Percentiles rank a stretch among this genome's conserved stretches.
Evolutionary conservation across 805 yeast species (phyloP).

Genomic region (Lachancea mirantina): DNA sequence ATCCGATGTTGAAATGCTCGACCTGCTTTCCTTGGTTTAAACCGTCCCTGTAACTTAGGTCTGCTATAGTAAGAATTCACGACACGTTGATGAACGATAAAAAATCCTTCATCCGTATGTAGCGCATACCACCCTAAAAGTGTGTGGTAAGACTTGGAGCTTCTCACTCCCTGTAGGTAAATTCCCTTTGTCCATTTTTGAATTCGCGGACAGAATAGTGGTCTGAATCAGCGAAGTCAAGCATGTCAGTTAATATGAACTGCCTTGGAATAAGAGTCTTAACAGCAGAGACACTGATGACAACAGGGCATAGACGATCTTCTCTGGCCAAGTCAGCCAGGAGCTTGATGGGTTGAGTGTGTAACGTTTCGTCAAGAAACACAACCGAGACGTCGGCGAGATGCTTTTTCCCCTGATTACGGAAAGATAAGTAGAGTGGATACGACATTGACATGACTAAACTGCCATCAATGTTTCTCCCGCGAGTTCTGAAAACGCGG

Average conservation of each 20-base stretch:
- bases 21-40: too few species aligned
- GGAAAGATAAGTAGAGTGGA: constrained; percentile 13
- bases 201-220: constrained; percentile 13
- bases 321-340: constrained; percentile 2
- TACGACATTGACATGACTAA: constrained; percentile 14
- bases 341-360: constrained; percentile 2
- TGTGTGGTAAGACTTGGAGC: too few species aligned
- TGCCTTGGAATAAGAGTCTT: constrained; percentile 12
- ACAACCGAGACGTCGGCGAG: constrained; percentile 16
- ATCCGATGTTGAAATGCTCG: too few species aligned
- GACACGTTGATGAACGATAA: too few species aligned
- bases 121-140: too few species aligned
- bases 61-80: too few species aligned
- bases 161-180: constrained; percentile 9
- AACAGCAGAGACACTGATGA: constrained; percentile 14
- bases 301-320: constrained; percentile 14
- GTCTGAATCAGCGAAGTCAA: constrained; percentile 15
- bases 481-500: constrained; percentile 6
- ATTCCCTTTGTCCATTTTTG: constrained; percentile 22
- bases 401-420: constrained; percentile 9
- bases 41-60: too few species aligned
- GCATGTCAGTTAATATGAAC: constrained; percentile 17
- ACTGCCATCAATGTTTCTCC: constrained; percentile 10
- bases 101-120: too few species aligned
- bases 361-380: constrained; percentile 9